Evolutionary conservation across 345 rosid genomes (phyloP).

Genomic region (Raphanus raphanistrum): DNA sequence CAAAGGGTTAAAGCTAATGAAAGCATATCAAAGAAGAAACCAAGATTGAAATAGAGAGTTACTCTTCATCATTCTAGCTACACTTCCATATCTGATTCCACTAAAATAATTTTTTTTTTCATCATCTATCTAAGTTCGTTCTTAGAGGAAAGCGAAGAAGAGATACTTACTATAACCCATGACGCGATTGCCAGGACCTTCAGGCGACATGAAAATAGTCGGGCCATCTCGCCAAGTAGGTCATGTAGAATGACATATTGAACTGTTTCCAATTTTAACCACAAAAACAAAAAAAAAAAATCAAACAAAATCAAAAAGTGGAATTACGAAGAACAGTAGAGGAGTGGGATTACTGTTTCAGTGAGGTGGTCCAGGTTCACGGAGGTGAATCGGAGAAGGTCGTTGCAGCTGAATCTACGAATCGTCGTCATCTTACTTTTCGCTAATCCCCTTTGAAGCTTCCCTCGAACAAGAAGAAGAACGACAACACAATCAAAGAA

Average conservation of each 20-base stretch:
- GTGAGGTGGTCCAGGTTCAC: conserved; percentile 95
- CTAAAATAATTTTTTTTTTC: neutral
- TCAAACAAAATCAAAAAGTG: neutral
- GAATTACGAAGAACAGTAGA: neutral
- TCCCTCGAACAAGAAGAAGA: neutral
- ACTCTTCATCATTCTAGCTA: neutral
- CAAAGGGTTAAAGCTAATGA: neutral
- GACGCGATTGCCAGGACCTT: conserved; percentile 68
- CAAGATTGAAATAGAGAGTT: no score
- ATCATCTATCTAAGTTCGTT: neutral
- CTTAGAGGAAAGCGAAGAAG: neutral
- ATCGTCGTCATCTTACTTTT: conserved; percentile 72
- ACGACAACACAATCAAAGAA: neutral
- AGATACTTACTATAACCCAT: conserved; percentile 81
- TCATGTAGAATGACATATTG: conserved; percentile 97
- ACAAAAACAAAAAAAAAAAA: neutral
- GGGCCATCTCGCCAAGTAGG: conserved; percentile 94
- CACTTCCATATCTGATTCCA: neutral
- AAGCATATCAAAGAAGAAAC: neutral
- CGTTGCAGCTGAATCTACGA: conserved; percentile 89
- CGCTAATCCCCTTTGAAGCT: conserved; percentile 16
- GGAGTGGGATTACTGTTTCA: conserved; percentile 59
- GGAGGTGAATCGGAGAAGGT: conserved; percentile 80
- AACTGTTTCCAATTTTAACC: conserved; percentile 48
- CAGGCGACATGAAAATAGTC: conserved; percentile 95